A percentile compares a stretch with the other conserved stretches of the same genome.
Conservation (phyloP, 1,284 basidiomycete species). For the Sparassis latifolia region DNA sequence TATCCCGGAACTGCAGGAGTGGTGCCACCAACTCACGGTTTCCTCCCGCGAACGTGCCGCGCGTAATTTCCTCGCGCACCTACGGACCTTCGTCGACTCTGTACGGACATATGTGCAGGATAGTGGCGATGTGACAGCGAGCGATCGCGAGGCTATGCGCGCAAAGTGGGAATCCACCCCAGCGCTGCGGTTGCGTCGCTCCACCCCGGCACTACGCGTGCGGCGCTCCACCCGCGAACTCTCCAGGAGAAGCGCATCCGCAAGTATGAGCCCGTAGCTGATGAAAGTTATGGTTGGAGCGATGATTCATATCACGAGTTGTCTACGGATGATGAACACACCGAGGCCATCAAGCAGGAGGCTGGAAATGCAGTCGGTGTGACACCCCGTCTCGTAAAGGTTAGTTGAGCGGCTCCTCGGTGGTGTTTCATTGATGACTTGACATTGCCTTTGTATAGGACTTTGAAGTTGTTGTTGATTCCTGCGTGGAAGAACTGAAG, state of each 20-base stretch:
- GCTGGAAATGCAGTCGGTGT: too few species aligned
- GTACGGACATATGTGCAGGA: conserved; percentile 43
- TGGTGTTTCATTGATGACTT: too few species aligned
- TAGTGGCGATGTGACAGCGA: conserved; percentile 40
- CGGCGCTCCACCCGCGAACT: too few species aligned
- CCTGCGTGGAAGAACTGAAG: background rate
- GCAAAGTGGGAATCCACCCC: conserved; percentile 43
- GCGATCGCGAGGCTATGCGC: conserved; percentile 42
- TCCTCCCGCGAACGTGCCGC: conserved; percentile 48
- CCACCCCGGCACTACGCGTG: conserved; percentile 14
- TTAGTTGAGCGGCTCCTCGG: too few species aligned
- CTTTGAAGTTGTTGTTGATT: background rate
- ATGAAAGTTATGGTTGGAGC: conserved; percentile 10
- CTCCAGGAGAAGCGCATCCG: background rate
- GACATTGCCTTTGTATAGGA: background rate
- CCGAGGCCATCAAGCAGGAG: too few species aligned
- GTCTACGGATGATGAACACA: too few species aligned
- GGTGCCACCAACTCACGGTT: conserved; percentile 50
- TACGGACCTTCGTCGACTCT: conserved; percentile 39
- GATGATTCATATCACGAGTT: background rate
- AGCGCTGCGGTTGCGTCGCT: conserved; percentile 13
- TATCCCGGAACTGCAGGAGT: conserved; percentile 47
- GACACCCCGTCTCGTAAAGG: too few species aligned
- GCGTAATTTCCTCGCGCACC: conserved; percentile 36
- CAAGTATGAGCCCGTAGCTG: conserved; percentile 18